Percentiles rank a stretch among this genome's conserved stretches.
Evolutionary conservation across 768 basidiomycete genomes (phyloP).

Genomic region (Tylopilus plumbeoviolaceoides): DNA sequence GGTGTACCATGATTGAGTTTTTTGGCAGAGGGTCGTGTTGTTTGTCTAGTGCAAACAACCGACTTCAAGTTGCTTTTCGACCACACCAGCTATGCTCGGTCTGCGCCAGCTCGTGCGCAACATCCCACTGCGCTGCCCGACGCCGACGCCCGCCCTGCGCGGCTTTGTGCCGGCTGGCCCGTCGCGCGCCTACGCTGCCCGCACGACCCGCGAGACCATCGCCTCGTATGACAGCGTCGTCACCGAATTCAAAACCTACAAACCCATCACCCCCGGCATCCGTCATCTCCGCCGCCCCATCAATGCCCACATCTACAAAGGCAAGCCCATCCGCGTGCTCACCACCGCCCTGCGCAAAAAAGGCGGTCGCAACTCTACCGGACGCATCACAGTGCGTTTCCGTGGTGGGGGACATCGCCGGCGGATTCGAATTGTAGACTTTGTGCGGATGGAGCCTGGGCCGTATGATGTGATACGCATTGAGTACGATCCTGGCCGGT

Average conservation of each 20-base stretch:
- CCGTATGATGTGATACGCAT: constrained; percentile 88
- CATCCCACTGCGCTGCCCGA: constrained; percentile 5
- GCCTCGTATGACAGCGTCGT: constrained; percentile 38
- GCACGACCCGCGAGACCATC: constrained; percentile 28
- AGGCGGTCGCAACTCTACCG: constrained; percentile 82
- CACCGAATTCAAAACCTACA: constrained; percentile 80
- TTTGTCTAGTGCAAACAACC: constrained; percentile 32
- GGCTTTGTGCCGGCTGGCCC: constrained; percentile 7
- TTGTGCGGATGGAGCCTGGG: constrained; percentile 71
- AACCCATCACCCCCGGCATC: constrained; percentile 80
- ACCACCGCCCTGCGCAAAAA: constrained; percentile 78
- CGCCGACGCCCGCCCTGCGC: constrained; percentile 6
- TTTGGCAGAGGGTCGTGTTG: constrained; percentile 25
- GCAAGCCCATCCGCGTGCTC: constrained; percentile 78
- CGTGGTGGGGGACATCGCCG: constrained; percentile 90
- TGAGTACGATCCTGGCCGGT: constrained; percentile 94
- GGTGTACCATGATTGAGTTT: constrained; percentile 28
- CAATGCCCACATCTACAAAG: constrained; percentile 78
- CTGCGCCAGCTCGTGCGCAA: constrained; percentile 19
- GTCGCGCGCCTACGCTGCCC: constrained; percentile 34
- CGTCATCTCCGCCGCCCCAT: constrained; percentile 85
- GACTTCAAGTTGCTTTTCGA: neutral
- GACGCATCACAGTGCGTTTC: constrained; percentile 82
- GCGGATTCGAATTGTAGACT: constrained; percentile 85
- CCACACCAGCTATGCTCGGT: constrained; percentile 8